Evolutionary conservation across 768 basidiomycete genomes (phyloP).

Genomic region (Leccinum longicurvipes): DNA sequence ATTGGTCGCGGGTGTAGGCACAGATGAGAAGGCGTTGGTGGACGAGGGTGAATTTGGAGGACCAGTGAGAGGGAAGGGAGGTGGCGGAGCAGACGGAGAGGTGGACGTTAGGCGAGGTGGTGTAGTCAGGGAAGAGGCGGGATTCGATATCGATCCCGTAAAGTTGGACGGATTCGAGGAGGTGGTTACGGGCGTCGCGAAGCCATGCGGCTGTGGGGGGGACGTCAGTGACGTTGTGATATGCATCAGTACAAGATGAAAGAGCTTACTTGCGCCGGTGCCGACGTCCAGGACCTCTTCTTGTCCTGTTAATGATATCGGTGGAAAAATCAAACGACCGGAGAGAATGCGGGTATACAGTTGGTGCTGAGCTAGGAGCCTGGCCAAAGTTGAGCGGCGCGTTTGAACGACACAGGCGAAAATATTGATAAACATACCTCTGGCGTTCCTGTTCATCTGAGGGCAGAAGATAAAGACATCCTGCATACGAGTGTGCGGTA

Average conservation of each 20-base stretch:
- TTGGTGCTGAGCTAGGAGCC: slow-evolving; percentile 16
- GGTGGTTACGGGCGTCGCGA: slow-evolving; percentile 11
- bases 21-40: slow-evolving; percentile 33
- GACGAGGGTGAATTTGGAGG: slow-evolving; percentile 29
- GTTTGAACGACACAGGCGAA: neutral
- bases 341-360: slow-evolving; percentile 21
- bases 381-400: neutral
- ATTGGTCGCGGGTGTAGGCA: slow-evolving; percentile 28
- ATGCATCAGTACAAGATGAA: neutral
- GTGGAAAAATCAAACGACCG: slow-evolving; percentile 20
- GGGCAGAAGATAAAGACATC: slow-evolving; percentile 23
- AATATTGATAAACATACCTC: slow-evolving; percentile 16
- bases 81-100: slow-evolving; percentile 25
- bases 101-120: slow-evolving; percentile 13
- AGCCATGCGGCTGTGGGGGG: slow-evolving; percentile 21
- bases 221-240: too few relatives aligned
- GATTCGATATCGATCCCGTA: slow-evolving; percentile 28
- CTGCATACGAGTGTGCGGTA: slow-evolving; percentile 18
- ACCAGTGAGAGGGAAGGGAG: slow-evolving; percentile 30
- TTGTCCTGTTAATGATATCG: slow-evolving; percentile 9
- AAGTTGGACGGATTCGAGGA: slow-evolving; percentile 18
- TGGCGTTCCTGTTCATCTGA: slow-evolving; percentile 26
- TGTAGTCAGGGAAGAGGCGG: slow-evolving; percentile 14
- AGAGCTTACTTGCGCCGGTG: slow-evolving; percentile 17
- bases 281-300: slow-evolving; percentile 25